A percentile compares a stretch with the other conserved stretches of the same genome.
Conservation (phyloP, 495 filamentous ascomycete genomes). For the Evernia prunastri region DNA sequence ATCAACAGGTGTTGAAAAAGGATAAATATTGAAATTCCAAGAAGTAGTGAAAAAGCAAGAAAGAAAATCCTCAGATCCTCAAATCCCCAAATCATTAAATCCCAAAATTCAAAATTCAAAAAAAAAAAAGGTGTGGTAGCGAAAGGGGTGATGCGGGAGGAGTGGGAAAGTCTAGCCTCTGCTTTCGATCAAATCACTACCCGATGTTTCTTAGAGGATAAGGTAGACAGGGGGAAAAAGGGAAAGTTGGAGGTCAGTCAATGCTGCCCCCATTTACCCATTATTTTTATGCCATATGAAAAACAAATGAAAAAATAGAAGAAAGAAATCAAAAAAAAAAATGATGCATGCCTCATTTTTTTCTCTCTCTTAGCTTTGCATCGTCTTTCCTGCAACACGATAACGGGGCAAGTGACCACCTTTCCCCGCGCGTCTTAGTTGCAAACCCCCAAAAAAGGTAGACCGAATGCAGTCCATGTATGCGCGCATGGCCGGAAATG, state of each 20-base stretch:
- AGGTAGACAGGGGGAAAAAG: not conserved
- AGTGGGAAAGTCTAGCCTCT: slow-evolving; percentile 3
- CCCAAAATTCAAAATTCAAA: slow-evolving; percentile 1
- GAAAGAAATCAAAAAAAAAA: not conserved
- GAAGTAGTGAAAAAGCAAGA: not conserved
- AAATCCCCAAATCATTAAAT: no score
- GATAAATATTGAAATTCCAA: not conserved
- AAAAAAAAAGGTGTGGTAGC: slow-evolving; percentile 16
- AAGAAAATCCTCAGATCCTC: no score
- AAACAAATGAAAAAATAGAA: no score
- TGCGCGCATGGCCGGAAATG: slow-evolving; percentile 7
- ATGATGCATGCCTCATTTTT: not conserved
- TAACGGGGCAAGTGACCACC: slow-evolving; percentile 30
- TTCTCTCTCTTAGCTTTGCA: not conserved
- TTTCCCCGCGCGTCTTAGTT: slow-evolving; percentile 18
- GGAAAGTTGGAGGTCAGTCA: no score
- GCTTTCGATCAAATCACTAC: no score
- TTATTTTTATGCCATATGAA: no score
- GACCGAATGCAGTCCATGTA: not conserved
- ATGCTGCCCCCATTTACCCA: no score
- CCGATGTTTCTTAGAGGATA: no score
- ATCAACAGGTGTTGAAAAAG: not conserved
- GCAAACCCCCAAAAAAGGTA: slow-evolving; percentile 10
- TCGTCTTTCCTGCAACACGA: slow-evolving; percentile 33
- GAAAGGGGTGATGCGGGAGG: slow-evolving; percentile 1